A percentile compares a stretch with the other conserved stretches of the same genome.
Conservation (phyloP, 495 filamentous ascomycete species). For the Ramalina intermedia region DNA sequence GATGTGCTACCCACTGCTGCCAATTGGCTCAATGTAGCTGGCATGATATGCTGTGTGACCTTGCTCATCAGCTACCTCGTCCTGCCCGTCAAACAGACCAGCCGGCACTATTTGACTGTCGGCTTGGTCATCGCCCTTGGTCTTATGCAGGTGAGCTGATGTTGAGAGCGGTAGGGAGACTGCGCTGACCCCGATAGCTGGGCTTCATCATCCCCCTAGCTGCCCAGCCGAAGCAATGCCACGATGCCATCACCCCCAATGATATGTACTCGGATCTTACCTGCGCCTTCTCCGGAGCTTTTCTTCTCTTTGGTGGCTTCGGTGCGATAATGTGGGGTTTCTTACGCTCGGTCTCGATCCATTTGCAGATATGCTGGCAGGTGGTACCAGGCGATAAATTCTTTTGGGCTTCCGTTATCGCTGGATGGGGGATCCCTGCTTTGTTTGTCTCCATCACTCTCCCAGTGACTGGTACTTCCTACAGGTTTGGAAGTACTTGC, state of each 20-base stretch:
- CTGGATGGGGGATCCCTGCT: constrained; percentile 72
- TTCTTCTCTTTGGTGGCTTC: constrained; percentile 76
- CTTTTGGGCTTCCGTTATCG: constrained; percentile 69
- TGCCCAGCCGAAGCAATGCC: constrained; percentile 66
- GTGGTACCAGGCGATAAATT: constrained; percentile 75
- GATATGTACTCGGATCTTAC: constrained; percentile 71
- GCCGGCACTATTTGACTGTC: constrained; percentile 84
- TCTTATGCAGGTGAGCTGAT: constrained; percentile 56
- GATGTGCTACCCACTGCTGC: constrained; percentile 45
- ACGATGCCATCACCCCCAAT: constrained; percentile 80
- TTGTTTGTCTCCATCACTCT: constrained; percentile 59
- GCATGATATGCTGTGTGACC: constrained; percentile 57
- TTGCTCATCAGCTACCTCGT: constrained; percentile 69
- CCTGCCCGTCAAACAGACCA: constrained; percentile 78
- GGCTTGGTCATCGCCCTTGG: constrained; percentile 61
- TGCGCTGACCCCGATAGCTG: constrained; percentile 34
- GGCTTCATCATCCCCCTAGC: constrained; percentile 88
- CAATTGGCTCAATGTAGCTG: constrained; percentile 66
- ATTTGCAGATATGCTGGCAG: constrained; percentile 97
- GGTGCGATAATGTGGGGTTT: constrained; percentile 78
- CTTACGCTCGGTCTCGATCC: constrained; percentile 76
- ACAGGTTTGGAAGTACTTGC: constrained; percentile 79
- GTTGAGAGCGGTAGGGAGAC: constrained; percentile 9
- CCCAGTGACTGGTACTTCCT: constrained; percentile 80
- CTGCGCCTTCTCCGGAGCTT: constrained; percentile 79